These are phyloP conservation scores for Halenospora varia DNA, from an alignment of 495 filamentous ascomycete genomes.

Conservation along the genomic window DNA sequence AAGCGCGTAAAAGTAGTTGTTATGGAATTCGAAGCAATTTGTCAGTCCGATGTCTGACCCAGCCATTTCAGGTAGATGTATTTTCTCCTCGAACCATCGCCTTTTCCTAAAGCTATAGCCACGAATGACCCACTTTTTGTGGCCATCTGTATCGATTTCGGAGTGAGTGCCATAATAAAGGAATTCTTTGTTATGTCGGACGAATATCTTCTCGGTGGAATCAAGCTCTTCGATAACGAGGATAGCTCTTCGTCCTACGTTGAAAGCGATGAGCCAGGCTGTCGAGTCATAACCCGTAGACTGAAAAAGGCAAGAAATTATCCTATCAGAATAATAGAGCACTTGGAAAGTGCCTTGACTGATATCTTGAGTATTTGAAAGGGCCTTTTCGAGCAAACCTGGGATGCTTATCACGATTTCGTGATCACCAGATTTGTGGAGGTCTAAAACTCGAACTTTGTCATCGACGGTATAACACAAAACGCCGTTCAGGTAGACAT, in stretches of 20 bases:
- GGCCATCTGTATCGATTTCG: conserved; percentile 42
- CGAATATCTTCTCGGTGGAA: conserved; percentile 55
- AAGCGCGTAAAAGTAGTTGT: conserved; percentile 66
- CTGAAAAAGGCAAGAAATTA: conserved; percentile 54
- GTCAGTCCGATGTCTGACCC: conserved; percentile 64
- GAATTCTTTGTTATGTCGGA: conserved; percentile 60
- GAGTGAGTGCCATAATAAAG: conserved; percentile 67
- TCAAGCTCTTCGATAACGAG: conserved; percentile 39
- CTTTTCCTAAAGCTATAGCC: conserved; percentile 43
- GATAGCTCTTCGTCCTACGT: conserved; percentile 39
- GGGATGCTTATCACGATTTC: conserved; percentile 59
- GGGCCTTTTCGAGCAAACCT: conserved; percentile 35
- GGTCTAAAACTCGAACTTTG: conserved; percentile 59
- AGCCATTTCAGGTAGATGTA: conserved; percentile 49
- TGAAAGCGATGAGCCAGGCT: conserved; percentile 57
- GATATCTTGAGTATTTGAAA: conserved; percentile 14
- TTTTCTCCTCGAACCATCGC: conserved; percentile 30
- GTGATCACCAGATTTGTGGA: conserved; percentile 43
- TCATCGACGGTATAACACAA: conserved; percentile 56
- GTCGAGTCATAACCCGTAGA: conserved; percentile 31
- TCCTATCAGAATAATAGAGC: conserved; percentile 56
- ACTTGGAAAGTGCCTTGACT: conserved; percentile 48
- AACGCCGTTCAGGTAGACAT: conserved; percentile 58
- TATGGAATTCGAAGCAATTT: conserved; percentile 67
- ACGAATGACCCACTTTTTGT: conserved; percentile 57